These are phyloP conservation scores for Acacia melanoxylon DNA, from an alignment of 306 rosid species.

Conservation along the genomic window DNA sequence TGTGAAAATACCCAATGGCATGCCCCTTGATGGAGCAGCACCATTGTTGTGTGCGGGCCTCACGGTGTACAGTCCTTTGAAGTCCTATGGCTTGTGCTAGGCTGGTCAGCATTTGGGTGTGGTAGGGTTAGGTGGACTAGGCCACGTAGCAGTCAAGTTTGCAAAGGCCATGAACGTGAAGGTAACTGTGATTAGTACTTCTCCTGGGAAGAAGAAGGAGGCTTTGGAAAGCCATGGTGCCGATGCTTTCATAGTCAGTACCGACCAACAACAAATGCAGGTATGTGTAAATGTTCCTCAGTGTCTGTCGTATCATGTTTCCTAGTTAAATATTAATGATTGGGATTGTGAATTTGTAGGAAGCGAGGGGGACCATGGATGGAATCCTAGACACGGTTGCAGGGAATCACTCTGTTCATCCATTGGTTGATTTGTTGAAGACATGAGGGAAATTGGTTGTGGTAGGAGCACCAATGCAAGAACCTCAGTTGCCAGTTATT, in stretches of 20 bases:
- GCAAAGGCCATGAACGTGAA: neutral
- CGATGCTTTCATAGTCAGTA: neutral
- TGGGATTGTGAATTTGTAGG: neutral
- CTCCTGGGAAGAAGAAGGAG: slow-evolving; percentile 5
- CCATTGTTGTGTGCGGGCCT: slow-evolving; percentile 40
- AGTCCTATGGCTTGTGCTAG: neutral
- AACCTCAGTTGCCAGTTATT: slow-evolving; percentile 25
- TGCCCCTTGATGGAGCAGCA: slow-evolving; percentile 34
- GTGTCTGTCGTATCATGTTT: no score
- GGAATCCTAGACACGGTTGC: slow-evolving; percentile 54
- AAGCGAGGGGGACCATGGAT: slow-evolving; percentile 42
- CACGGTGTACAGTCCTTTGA: slow-evolving; percentile 37
- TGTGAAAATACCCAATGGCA: slow-evolving; percentile 1
- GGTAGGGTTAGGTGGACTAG: neutral
- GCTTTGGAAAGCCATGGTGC: neutral
- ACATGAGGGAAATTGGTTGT: slow-evolving; percentile 41
- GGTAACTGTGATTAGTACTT: neutral
- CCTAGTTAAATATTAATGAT: no score
- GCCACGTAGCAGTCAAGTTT: neutral
- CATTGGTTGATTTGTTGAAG: slow-evolving; percentile 38
- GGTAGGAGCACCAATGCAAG: slow-evolving; percentile 40
- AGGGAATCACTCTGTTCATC: slow-evolving; percentile 36
- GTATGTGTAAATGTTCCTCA: neutral
- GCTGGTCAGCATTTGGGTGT: slow-evolving; percentile 38
- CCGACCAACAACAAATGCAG: slow-evolving; percentile 17